A percentile compares a stretch with the other conserved stretches of the same genome.
These are phyloP conservation scores for Macrophomina phaseolina DNA, from an alignment of 2,329 filamentous ascomycete genomes.

Conservation along the genomic window DNA sequence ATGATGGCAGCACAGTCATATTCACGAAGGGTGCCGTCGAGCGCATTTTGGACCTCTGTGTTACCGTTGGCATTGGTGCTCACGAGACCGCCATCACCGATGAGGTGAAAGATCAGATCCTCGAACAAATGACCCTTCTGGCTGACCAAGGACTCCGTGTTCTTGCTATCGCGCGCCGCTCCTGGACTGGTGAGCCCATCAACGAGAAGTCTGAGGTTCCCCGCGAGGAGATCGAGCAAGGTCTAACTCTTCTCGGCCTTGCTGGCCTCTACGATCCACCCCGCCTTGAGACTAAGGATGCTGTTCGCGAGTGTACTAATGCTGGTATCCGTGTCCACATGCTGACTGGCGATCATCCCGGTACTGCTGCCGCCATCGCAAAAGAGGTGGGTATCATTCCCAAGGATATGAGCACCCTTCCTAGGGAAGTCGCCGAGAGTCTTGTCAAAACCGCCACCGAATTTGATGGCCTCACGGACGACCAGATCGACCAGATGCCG, in stretches of 20 bases:
- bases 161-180: slow-evolving; percentile 36
- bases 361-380: slow-evolving; percentile 54
- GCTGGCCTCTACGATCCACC: slow-evolving; percentile 88
- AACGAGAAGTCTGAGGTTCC: slow-evolving; percentile 38
- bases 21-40: slow-evolving; percentile 50
- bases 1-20: slow-evolving; percentile 39
- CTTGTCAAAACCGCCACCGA: slow-evolving; percentile 30
- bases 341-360: slow-evolving; percentile 56
- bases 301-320: slow-evolving; percentile 52
- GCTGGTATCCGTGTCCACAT: slow-evolving; percentile 57
- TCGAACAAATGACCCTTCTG: slow-evolving; percentile 63
- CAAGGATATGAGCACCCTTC: slow-evolving; percentile 19
- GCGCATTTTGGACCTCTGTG: slow-evolving; percentile 28
- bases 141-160: slow-evolving; percentile 35
- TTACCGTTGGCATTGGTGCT: slow-evolving; percentile 43
- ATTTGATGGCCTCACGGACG: slow-evolving; percentile 30
- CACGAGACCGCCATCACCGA: slow-evolving; percentile 29
- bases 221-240: slow-evolving; percentile 68
- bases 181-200: slow-evolving; percentile 38
- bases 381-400: slow-evolving; percentile 51
- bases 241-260: slow-evolving; percentile 78
- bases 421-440: slow-evolving; percentile 22
- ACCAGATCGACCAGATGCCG: slow-evolving; percentile 29
- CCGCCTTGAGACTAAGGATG: slow-evolving; percentile 74
- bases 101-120: slow-evolving; percentile 56